Conservation (phyloP, 306 rosid genomes). For the Cotoneaster glaucophyllus region DNA sequence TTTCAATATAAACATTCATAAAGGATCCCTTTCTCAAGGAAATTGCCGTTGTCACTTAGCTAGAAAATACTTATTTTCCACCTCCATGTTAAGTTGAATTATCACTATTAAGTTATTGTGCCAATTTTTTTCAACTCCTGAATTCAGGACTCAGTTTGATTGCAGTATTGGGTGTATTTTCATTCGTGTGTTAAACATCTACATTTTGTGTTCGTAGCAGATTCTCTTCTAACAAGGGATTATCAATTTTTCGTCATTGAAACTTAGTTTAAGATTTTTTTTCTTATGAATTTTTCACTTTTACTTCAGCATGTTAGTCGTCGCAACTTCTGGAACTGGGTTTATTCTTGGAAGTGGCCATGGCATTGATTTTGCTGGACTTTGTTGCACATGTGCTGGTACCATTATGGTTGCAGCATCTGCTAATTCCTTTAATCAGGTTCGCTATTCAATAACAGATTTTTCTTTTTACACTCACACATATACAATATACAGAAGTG, state of each 20-base stretch:
- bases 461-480: background rate
- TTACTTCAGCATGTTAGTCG: slow-evolving; percentile 65
- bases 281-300: background rate
- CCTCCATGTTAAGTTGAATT: background rate
- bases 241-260: background rate
- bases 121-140: background rate
- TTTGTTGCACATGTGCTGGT: slow-evolving; percentile 83
- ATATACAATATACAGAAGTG: background rate
- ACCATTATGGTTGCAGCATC: slow-evolving; percentile 99
- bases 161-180: background rate
- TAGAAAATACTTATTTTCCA: background rate
- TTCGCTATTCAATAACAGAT: slow-evolving; percentile 15
- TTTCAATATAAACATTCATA: background rate
- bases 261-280: too few species aligned
- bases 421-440: slow-evolving; percentile 93
- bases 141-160: background rate
- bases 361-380: slow-evolving; percentile 52
- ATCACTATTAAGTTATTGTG: background rate
- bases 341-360: slow-evolving; percentile 77
- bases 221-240: background rate
- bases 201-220: background rate
- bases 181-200: background rate
- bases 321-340: slow-evolving; percentile 95
- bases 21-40: background rate
- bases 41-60: background rate